Evolutionary conservation across 2,329 filamentous ascomycete species (phyloP).

Genomic region (Nemania sp.): DNA sequence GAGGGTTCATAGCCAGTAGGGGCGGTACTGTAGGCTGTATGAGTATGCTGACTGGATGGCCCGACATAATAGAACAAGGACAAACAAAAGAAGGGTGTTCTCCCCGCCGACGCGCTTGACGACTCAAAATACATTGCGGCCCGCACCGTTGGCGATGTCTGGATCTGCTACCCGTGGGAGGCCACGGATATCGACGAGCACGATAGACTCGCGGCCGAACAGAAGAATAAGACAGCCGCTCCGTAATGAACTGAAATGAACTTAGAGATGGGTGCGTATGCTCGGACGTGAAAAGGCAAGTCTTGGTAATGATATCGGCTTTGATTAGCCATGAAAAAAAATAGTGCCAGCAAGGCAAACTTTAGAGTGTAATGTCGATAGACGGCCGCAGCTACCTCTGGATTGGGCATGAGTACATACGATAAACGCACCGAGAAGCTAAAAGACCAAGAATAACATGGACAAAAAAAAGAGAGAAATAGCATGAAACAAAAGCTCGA

Average conservation of each 20-base stretch:
- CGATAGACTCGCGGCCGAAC: slow-evolving; percentile 73
- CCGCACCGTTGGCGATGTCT: slow-evolving; percentile 89
- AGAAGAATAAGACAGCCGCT: slow-evolving; percentile 51
- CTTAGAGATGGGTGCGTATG: background rate
- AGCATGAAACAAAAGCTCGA: background rate
- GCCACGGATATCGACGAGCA: slow-evolving; percentile 94
- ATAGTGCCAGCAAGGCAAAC: slow-evolving; percentile 18
- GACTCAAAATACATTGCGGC: slow-evolving; percentile 84
- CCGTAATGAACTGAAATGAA: slow-evolving; percentile 21
- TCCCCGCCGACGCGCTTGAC: slow-evolving; percentile 82
- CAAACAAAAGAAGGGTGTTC: slow-evolving; percentile 90
- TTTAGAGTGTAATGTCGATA: slow-evolving; percentile 33
- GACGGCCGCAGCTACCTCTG: slow-evolving; percentile 26
- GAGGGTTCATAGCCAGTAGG: background rate
- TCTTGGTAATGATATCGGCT: slow-evolving; percentile 9
- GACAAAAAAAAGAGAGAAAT: background rate
- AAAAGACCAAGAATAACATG: slow-evolving; percentile 2
- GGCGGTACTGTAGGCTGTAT: background rate
- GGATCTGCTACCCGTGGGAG: slow-evolving; percentile 99
- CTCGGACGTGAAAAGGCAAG: slow-evolving; percentile 21
- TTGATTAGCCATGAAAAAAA: slow-evolving; percentile 1
- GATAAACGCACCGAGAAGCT: slow-evolving; percentile 7
- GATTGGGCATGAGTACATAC: slow-evolving; percentile 1
- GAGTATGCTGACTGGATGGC: slow-evolving; percentile 11
- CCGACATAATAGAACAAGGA: slow-evolving; percentile 81